Percentiles rank a stretch among this genome's conserved stretches.
Conservation (phyloP, 2,329 filamentous ascomycete genomes). For the Bipolaris gigantea region DNA sequence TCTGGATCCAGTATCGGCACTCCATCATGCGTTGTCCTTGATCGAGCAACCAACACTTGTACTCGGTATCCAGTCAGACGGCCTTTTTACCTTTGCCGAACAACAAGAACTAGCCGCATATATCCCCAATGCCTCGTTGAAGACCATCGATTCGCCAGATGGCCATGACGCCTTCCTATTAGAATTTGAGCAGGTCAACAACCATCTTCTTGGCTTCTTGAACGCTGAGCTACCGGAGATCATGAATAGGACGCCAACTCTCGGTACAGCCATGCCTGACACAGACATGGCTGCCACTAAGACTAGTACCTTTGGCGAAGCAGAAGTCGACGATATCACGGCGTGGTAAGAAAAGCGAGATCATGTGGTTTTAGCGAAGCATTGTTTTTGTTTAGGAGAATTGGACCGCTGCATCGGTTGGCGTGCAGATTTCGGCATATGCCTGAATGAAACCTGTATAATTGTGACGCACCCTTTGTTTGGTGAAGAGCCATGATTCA, state of each 20-base stretch:
- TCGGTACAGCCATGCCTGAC: constrained; percentile 46
- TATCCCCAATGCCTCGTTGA: constrained; percentile 75
- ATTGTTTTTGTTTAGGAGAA: constrained; percentile 17
- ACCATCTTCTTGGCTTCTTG: constrained; percentile 81
- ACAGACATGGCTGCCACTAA: constrained; percentile 67
- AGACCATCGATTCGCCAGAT: constrained; percentile 90
- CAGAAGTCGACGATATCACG: constrained; percentile 94
- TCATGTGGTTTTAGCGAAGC: constrained; percentile 27
- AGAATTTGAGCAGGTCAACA: constrained; percentile 97
- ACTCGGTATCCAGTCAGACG: constrained; percentile 92
- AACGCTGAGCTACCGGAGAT: constrained; percentile 82
- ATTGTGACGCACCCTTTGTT: constrained; percentile 23
- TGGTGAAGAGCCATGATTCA: constrained; percentile 37
- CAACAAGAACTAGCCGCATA: constrained; percentile 86
- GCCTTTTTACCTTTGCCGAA: constrained; percentile 95
- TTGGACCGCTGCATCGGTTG: constrained; percentile 18
- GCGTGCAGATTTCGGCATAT: constrained; percentile 42
- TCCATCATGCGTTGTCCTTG: constrained; percentile 70
- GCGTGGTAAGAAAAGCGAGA: constrained; percentile 67
- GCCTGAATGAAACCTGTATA: constrained; percentile 43
- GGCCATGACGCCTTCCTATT: constrained; percentile 95
- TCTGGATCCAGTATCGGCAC: constrained; percentile 57
- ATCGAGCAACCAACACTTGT: constrained; percentile 90
- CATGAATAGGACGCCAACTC: constrained; percentile 62
- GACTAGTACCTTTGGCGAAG: constrained; percentile 91